These are phyloP conservation scores for Azolla pinnata DNA, from an alignment of 75 land plant species.

Conservation along the genomic window DNA sequence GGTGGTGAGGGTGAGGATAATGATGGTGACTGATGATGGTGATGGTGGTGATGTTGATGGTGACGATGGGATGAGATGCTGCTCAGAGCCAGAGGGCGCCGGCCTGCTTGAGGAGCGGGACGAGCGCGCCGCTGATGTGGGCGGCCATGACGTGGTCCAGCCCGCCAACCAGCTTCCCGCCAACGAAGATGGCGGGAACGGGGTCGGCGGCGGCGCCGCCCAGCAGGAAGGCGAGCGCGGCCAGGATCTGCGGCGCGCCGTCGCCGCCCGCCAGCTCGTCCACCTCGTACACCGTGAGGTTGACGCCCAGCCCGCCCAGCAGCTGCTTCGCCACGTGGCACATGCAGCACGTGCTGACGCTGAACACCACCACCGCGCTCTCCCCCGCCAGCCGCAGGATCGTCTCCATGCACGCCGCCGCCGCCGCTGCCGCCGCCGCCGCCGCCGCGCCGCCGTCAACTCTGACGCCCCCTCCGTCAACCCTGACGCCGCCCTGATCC, in stretches of 20 bases:
- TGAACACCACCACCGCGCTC: conserved; percentile 64
- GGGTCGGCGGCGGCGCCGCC: conserved; percentile 24
- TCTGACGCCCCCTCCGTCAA: no score
- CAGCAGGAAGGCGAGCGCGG: conserved; percentile 37
- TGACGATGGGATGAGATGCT: no score
- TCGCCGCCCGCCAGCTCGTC: conserved; percentile 37
- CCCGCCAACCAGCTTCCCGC: conserved; percentile 71
- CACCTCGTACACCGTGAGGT: conserved; percentile 62
- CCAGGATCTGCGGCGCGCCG: conserved; percentile 28
- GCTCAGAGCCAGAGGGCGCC: conserved; percentile 85
- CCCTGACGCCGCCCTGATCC: no score
- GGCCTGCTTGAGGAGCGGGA: conserved; percentile 71
- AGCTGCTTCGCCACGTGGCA: conserved; percentile 58
- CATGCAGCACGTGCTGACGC: conserved; percentile 59
- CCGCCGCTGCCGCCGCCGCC: neutral
- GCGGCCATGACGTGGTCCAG: conserved; percentile 61
- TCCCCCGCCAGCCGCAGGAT: conserved; percentile 34
- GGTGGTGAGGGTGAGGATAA: no score
- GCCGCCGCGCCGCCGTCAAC: neutral
- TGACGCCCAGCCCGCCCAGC: conserved; percentile 46
- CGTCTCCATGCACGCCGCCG: conserved; percentile 22
- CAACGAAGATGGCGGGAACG: conserved; percentile 70
- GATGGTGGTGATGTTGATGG: no score
- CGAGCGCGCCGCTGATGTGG: conserved; percentile 61
- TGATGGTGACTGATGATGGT: no score